phyloP scores from a whole-genome alignment of 1,284 basidiomycete genomes.

The Leccinum pachyderme region DNA sequence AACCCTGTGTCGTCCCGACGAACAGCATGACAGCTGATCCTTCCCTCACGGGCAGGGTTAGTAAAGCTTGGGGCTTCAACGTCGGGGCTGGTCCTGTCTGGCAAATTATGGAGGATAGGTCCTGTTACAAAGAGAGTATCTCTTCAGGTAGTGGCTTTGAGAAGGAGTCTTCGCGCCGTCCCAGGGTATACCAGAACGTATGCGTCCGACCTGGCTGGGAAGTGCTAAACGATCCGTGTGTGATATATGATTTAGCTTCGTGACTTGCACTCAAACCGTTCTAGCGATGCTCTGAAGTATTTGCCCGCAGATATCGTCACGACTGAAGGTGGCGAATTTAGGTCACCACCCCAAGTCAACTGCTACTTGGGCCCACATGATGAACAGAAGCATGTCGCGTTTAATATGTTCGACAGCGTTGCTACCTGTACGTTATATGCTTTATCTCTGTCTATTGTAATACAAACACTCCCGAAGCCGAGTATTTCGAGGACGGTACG shows the following conservation, averaged over 20 bases:
- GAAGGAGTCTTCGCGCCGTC: slow-evolving; percentile 49
- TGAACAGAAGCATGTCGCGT: slow-evolving; percentile 46
- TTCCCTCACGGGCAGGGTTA: slow-evolving; percentile 38
- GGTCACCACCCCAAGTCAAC: slow-evolving; percentile 49
- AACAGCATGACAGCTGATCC: slow-evolving; percentile 37
- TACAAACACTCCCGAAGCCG: slow-evolving; percentile 34
- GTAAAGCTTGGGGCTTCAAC: slow-evolving; percentile 67
- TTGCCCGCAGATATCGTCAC: slow-evolving; percentile 50
- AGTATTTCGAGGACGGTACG: slow-evolving; percentile 37
- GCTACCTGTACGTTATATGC: slow-evolving; percentile 58
- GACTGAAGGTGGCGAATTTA: slow-evolving; percentile 47
- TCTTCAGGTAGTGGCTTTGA: slow-evolving; percentile 32
- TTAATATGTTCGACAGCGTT: slow-evolving; percentile 54
- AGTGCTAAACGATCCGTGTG: slow-evolving; percentile 45
- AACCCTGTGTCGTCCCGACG: slow-evolving; percentile 27
- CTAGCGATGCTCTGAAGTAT: slow-evolving; percentile 55
- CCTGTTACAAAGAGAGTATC: slow-evolving; percentile 69
- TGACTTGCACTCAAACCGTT: slow-evolving; percentile 4
- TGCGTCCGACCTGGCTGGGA: slow-evolving; percentile 44
- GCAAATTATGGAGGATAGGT: slow-evolving; percentile 70
- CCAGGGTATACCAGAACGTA: slow-evolving; percentile 53
- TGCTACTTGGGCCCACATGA: slow-evolving; percentile 65
- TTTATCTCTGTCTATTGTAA: neutral
- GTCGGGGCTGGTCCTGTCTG: slow-evolving; percentile 71
- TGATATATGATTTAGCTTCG: slow-evolving; percentile 17